These are phyloP conservation scores for Backusella psychrophila DNA, from an alignment of 192 early-diverging fungal genomes.

Conservation along the genomic window DNA sequence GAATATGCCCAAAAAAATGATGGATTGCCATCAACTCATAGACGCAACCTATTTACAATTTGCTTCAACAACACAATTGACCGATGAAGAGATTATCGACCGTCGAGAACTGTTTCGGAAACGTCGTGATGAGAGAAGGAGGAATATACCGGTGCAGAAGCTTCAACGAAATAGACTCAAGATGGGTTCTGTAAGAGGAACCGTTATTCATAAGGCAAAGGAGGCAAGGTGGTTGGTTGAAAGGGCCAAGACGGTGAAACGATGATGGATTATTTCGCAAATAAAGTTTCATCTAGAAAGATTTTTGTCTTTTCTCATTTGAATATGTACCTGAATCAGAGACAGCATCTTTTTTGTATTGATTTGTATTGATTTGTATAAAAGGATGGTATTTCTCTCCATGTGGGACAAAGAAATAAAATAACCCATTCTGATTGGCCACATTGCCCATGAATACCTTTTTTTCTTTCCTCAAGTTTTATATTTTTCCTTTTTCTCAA, in stretches of 20 bases:
- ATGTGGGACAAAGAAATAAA: not conserved
- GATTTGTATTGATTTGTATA: too few relatives aligned
- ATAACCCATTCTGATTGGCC: not conserved
- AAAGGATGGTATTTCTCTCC: not conserved
- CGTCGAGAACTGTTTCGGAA: constrained; percentile 31
- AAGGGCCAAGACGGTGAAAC: constrained; percentile 27
- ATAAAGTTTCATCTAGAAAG: too few relatives aligned
- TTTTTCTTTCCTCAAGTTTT: not conserved
- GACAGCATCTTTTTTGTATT: too few relatives aligned
- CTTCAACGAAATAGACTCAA: not conserved
- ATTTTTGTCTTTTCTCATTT: too few relatives aligned
- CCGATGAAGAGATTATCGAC: constrained; percentile 32
- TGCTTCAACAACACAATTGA: constrained; percentile 20
- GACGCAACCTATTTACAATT: constrained; percentile 40
- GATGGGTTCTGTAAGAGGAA: constrained; percentile 12
- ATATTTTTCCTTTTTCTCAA: not conserved
- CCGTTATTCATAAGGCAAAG: constrained; percentile 19
- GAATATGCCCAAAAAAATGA: constrained; percentile 60
- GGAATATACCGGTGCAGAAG: constrained; percentile 12
- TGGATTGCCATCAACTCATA: constrained; percentile 64
- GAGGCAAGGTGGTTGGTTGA: constrained; percentile 25
- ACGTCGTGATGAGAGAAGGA: constrained; percentile 32
- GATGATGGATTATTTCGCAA: not conserved
- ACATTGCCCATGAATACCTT: not conserved
- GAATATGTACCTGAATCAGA: too few relatives aligned